Evolutionary conservation across 768 basidiomycete genomes (phyloP), one percentile per base, ranked within the genome.

Genomic region (Rhizopogon vinicolor): DNA sequence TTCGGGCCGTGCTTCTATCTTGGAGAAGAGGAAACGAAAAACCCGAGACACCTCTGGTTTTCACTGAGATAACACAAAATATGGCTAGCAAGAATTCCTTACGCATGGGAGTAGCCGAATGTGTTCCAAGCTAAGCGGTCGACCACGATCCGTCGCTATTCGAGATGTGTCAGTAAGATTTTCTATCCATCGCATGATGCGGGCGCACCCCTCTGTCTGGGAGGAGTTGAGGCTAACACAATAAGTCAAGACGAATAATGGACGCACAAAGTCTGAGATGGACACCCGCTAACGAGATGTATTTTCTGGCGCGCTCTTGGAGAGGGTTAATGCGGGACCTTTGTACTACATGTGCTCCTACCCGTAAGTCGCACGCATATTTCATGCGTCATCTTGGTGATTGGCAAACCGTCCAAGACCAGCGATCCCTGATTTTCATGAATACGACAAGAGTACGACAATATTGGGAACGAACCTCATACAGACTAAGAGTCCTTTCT

Each of bases 231-330:
- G 46, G 8, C 18, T 35, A 22, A 48, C 5, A 22, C 8, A 35
- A 35, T 16, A 14, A 44, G n/a, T 8, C 33, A 25, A 19, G 7
- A 5, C 1, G 9, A 49, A 28, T 33, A 31, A 5, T 33, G 6
- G 8, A 52, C 53, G 45, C 46, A 54, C 53, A 7, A 51, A 37
- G 16, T 28, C 22, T 33, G n/a, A 53, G 37, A 54, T 54, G 53
- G 25, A 54, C 22, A 37, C 53, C 53, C 18, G 35, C 44, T 28
- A 54, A 9, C 3, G 33, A 19, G 31, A 13, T 37, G 18, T 54
- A 54, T 19, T 22, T 48, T 39, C 53, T 50, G 14, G 51, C 50
- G 14, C 53, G 53, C 29, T 52, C 52, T 48, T 48, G 43, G 49
- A 7, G 14, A 29, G 18, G 28, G 33, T 49, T 52, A 50, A 50